Conservation (phyloP, 306 rosid genomes). For the Ziziphus jujuba region DNA sequence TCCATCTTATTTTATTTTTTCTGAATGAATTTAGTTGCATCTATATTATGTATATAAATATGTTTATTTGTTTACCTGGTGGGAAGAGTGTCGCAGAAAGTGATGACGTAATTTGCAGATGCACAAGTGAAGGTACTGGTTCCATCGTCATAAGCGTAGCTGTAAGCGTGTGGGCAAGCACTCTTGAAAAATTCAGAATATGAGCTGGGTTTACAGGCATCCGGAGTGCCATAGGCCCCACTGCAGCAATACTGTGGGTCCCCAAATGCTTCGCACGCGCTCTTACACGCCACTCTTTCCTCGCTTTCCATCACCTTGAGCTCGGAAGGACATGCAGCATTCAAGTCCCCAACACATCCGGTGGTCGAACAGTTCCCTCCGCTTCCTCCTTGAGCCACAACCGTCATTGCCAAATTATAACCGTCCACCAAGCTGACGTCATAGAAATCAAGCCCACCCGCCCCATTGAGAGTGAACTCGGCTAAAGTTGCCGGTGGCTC, state of each 20-base stretch:
- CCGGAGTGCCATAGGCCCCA: conserved; percentile 64
- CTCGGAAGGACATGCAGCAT: conserved; percentile 66
- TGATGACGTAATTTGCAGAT: conserved; percentile 60
- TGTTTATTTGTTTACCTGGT: conserved; percentile 36
- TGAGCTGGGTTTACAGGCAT: conserved; percentile 66
- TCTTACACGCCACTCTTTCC: conserved; percentile 71
- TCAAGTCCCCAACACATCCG: conserved; percentile 66
- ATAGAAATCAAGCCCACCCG: conserved; percentile 70
- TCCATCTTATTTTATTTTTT: no score
- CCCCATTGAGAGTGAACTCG: conserved; percentile 71
- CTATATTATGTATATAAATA: no score
- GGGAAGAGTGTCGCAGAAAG: conserved; percentile 57
- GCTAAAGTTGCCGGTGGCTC: conserved; percentile 69
- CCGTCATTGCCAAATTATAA: conserved; percentile 65
- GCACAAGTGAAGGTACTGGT: conserved; percentile 90
- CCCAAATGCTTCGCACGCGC: conserved; percentile 91
- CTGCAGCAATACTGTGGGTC: conserved; percentile 80
- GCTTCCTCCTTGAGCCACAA: conserved; percentile 55
- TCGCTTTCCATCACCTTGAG: conserved; percentile 32
- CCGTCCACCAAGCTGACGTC: conserved; percentile 97
- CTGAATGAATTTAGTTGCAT: no score
- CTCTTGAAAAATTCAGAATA: conserved; percentile 69
- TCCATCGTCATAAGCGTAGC: conserved; percentile 88
- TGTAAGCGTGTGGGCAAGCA: conserved; percentile 83
- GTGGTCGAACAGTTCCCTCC: conserved; percentile 66